Evolutionary conservation across 1,284 basidiomycete genomes (phyloP), one percentile per base, ranked within the genome.

Genomic region (Coniferiporia sulphurascens): DNA sequence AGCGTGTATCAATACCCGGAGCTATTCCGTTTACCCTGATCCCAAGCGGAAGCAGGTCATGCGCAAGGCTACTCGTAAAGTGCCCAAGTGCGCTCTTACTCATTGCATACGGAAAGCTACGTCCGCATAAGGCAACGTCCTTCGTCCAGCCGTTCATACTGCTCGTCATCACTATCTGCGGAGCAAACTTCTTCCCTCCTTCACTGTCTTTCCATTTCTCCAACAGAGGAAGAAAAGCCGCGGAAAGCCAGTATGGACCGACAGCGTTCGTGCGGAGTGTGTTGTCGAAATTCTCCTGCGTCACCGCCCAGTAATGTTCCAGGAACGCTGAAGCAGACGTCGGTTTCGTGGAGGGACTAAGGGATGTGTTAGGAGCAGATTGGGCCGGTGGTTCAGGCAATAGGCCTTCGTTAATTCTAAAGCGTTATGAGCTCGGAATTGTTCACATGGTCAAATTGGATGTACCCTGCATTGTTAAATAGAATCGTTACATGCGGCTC

Each of bases 1-100:
- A 34, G 34, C 52, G 45, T 56, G 15, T n/a, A 12, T 21, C 36
- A 27, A 58, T 58, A 71, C 76, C 78, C 4, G 79, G 79, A 3
- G 80, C 79, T 52, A 81, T 82, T 3, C 79, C 79, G 64, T 81
- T 82, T n/a, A 82, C 80, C n/a, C 79, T 70, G 55, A 82, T 77
- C 1, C 79, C 78, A n/a, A 81, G 70, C 1, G 79, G 79, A 8
- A 80, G 68, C 0, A 82, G 69, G 65, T 80, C 80, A 62, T 79
- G 76, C 12, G 80, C 80, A n/a, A 82, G 73, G 4, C 75, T 70
- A 9, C 75, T 67, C 2, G 78, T 80, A 1, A 77, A 77, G 52
- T 80, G 77, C 1, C 79, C 79, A 46, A 80, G 74, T 0, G 79
- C 78, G 35, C 77, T 76, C 67, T 81, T 81, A 43, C 78, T 80